phyloP scores from a whole-genome alignment of 768 basidiomycete species.

The Trametes cubensis region DNA sequence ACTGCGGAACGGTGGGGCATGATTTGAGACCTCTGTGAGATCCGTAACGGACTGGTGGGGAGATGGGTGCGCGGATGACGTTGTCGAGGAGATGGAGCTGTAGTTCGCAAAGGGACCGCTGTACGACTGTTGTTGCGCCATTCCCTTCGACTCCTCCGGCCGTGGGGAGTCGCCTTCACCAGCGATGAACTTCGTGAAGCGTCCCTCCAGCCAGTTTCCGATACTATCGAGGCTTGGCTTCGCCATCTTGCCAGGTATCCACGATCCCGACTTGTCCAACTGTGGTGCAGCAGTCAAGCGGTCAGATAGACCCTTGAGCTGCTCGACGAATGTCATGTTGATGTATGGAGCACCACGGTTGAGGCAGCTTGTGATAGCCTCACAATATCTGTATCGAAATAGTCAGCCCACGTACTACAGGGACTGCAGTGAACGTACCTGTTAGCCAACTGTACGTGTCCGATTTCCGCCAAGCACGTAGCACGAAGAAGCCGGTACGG shows the following conservation, averaged over 20 bases:
- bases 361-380: slow-evolving; percentile 77
- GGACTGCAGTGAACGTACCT: slow-evolving; percentile 49
- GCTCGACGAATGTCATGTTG: slow-evolving; percentile 66
- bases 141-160: slow-evolving; percentile 42
- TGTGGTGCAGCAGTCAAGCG: slow-evolving; percentile 74
- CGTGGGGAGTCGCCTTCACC: slow-evolving; percentile 71
- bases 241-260: slow-evolving; percentile 84
- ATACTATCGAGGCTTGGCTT: slow-evolving; percentile 93
- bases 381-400: slow-evolving; percentile 75
- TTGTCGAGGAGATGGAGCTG: slow-evolving; percentile 85
- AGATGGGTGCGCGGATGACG: slow-evolving; percentile 75
- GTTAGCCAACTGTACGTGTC: slow-evolving; percentile 74
- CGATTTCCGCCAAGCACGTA: slow-evolving; percentile 73
- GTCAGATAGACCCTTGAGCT: slow-evolving; percentile 77
- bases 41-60: slow-evolving; percentile 62
- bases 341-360: slow-evolving; percentile 66
- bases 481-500: slow-evolving; percentile 86
- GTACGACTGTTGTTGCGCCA: slow-evolving; percentile 44
- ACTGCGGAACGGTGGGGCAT: slow-evolving; percentile 55
- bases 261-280: slow-evolving; percentile 77
- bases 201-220: slow-evolving; percentile 89
- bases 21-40: slow-evolving; percentile 34
- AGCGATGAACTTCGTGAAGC: slow-evolving; percentile 92
- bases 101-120: slow-evolving; percentile 91
- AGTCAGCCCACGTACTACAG: background rate